Base-by-base conservation (phyloP, 2,329 filamentous ascomycete genomes). In the Erysiphe pisi region DNA sequence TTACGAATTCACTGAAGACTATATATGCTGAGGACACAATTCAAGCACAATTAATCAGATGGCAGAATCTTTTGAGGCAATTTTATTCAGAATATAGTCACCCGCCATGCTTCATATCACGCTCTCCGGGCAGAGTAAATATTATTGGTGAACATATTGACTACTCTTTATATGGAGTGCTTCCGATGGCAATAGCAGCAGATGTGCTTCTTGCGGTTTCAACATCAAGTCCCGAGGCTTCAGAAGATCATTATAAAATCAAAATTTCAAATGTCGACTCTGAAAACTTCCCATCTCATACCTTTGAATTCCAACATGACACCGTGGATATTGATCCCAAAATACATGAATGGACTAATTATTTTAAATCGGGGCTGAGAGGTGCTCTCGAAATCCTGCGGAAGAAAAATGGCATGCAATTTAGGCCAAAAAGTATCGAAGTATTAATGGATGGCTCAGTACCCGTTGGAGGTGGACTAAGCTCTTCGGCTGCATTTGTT, bases 101-200 rank as follows among this genome's bases (percentile, higher is more conserved):
- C 76, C 84, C 86, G 22, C 89, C 94, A 58, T 87, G 91, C 78
- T 97, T 97, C 81, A 89, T 98, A 28, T 89, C 94, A 14, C 90
- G 95, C 79, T 97, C 94, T 77, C 95, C 95, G 0, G 95, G 95
- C 78, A 89, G 95, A 80, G 95, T 99, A 80, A 98, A 98, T 85
- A 95, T 99, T 82, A 97, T 99, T 82, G 95, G 95, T 83, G 95
- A 99, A 86, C 95, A 99, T 85, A 97, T 99, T 81, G 95, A 99
- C 85, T 99, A 99, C 85, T 97, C 93, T 20, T 88, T 99, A 28
- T 99, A 98, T 85, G 90, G 95, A 80, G 94, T 97, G 78, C 87
- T 99, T 36, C 95, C 95, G 76, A 97, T 97, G 89, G 95, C 94
- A 79, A 93, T 98, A 80, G 93, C 92, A 8, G 92, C 93, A 79